Evolutionary conservation across 768 basidiomycete genomes (phyloP).

Genomic region (Fomitopsis serialis): DNA sequence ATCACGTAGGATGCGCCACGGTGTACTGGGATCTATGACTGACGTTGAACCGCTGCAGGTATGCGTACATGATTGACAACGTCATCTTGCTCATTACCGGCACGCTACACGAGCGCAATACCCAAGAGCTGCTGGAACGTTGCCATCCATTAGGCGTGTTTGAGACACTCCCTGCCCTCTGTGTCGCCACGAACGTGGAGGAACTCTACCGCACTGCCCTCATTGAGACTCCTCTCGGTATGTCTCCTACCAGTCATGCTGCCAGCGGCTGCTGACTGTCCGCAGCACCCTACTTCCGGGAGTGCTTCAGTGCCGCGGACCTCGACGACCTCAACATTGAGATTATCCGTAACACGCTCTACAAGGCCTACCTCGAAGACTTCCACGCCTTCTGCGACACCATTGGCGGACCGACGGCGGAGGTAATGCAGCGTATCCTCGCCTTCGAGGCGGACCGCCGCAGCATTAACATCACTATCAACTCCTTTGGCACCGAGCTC

Average conservation of each 20-base stretch:
- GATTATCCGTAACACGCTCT: conserved; percentile 98
- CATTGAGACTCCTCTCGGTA: conserved; percentile 95
- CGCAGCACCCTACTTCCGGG: conserved; percentile 91
- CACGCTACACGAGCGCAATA: conserved; percentile 94
- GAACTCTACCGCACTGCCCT: conserved; percentile 95
- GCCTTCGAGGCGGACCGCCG: conserved; percentile 96
- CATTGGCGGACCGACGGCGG: conserved; percentile 79
- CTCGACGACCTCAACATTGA: conserved; percentile 99
- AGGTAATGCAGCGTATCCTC: conserved; percentile 89
- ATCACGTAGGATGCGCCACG: conserved; percentile 87
- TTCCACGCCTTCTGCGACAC: conserved; percentile 81
- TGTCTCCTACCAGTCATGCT: conserved; percentile 24
- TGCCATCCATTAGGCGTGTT: conserved; percentile 97
- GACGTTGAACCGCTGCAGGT: conserved; percentile 43
- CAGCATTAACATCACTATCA: conserved; percentile 97
- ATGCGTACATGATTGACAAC: conserved; percentile 99
- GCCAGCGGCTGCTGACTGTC: not conserved
- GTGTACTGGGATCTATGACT: too few species aligned
- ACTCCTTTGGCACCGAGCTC: conserved; percentile 95
- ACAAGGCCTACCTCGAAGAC: conserved; percentile 98
- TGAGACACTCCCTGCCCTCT: conserved; percentile 98
- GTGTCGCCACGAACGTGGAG: conserved; percentile 97
- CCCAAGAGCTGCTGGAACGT: conserved; percentile 91
- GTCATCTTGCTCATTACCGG: conserved; percentile 96
- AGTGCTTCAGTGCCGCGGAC: conserved; percentile 91